Base-by-base conservation (phyloP, 169 alveolate species). In the Plasmodium billcollinsi region DNA sequence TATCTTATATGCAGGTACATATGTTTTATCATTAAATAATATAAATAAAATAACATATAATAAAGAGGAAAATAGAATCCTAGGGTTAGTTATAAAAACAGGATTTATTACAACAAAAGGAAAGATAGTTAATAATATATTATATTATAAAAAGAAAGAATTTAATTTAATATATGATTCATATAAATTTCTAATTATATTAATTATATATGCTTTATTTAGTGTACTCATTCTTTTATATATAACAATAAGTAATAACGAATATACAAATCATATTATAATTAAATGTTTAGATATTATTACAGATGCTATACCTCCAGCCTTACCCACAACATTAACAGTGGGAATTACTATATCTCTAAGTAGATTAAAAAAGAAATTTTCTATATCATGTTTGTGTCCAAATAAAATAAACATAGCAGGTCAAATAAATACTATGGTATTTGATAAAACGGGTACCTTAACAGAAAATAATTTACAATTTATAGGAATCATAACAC, bases 381-480 rank as follows among this genome's bases (percentile, higher is more conserved):
- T 94, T 52, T 72, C 94, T 69, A 96, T 98, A 15, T 94, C 88
- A 78, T 97, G 99, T 65, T 96, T 98, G 0, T 97, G 97, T 18
- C 99, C 99, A 1, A 96, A 97, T n/a, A 93, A 99, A 70, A 96
- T 98, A 15, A 98, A 98, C 69, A 93, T 97, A 2, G 97, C 98
- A 52, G 99, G 99, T 8, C 97, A 98, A 78, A 96, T 98, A 12
- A 91, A 98, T 58, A 95, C 97, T 61, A 93, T 97, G 94, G 97
- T 98, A 39, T 98, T 98, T 92, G 99, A 98, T 93, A 98, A 98
- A 93, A 98, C 99, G 15, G 99, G 99, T 12, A 98, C 99, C 9
- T 76, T 98, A 58, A 98, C 99, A 11, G 98, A 97, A 91, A 98
- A 97, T 92, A 96, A 95, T 50, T 94, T 98, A 47, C 94, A 92